These are phyloP conservation scores for Lantana camara DNA, from an alignment of 257 asterid species.

Conservation along the genomic window DNA sequence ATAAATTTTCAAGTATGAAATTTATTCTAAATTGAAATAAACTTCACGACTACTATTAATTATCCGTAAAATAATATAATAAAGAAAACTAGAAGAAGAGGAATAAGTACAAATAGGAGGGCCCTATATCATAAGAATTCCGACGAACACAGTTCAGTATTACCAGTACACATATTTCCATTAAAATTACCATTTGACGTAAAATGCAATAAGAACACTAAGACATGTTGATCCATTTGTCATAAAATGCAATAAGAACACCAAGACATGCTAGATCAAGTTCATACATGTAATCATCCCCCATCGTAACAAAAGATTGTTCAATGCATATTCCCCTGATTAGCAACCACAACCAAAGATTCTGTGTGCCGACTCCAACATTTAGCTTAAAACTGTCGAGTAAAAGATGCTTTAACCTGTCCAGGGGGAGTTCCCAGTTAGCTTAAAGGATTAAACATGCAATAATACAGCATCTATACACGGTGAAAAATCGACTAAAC, in stretches of 20 bases:
- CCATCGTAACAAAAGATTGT: conserved; percentile 15
- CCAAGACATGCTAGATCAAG: conserved; percentile 17
- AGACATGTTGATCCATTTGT: too few species aligned
- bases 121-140: neutral
- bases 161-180: conserved; percentile 3
- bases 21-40: too few species aligned
- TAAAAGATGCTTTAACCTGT: conserved; percentile 29
- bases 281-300: conserved; percentile 1
- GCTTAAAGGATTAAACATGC: conserved; percentile 1
- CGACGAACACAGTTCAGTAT: neutral
- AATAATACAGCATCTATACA: neutral
- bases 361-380: conserved; percentile 2
- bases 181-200: conserved; percentile 15
- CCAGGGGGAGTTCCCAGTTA: conserved; percentile 9
- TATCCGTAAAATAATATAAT: too few species aligned
- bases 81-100: neutral
- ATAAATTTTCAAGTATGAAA: too few species aligned
- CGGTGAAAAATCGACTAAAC: neutral
- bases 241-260: conserved; percentile 17
- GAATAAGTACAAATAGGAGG: neutral
- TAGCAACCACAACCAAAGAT: conserved; percentile 1
- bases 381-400: neutral
- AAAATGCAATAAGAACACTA: conserved; percentile 20
- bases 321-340: conserved; percentile 22
- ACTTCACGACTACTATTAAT: too few species aligned